These are phyloP conservation scores for Corymbia calophylla DNA, from an alignment of 441 rosid species.

Conservation along the genomic window DNA sequence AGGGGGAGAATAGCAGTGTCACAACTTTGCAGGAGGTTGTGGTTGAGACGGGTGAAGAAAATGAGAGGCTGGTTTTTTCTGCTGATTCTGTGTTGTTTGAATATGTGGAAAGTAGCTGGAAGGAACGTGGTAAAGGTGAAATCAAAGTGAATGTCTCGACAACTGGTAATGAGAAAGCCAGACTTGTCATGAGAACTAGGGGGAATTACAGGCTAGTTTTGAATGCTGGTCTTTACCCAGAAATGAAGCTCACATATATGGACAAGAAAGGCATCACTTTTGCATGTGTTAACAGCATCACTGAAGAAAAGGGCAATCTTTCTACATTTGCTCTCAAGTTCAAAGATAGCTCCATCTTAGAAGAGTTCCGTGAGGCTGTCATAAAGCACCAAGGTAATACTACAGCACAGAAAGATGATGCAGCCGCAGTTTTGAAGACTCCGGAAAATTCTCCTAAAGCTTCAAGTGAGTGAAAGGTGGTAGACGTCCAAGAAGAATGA, in stretches of 20 bases:
- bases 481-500: background rate
- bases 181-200: constrained; percentile 79
- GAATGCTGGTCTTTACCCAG: constrained; percentile 83
- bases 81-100: constrained; percentile 82
- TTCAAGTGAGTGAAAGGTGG: constrained; percentile 31
- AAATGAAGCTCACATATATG: constrained; percentile 88
- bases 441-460: constrained; percentile 81
- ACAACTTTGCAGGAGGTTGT: constrained; percentile 72
- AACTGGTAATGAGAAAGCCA: constrained; percentile 40
- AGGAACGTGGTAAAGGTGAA: constrained; percentile 96
- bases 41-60: constrained; percentile 92
- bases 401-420: constrained; percentile 39
- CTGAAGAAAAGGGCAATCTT: constrained; percentile 56
- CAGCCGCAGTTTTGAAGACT: constrained; percentile 44
- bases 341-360: constrained; percentile 54
- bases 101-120: constrained; percentile 66
- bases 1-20: constrained; percentile 42
- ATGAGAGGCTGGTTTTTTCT: constrained; percentile 56
- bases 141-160: constrained; percentile 70
- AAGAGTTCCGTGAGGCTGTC: constrained; percentile 55
- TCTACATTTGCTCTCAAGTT: constrained; percentile 83
- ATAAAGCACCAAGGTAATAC: background rate
- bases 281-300: constrained; percentile 65
- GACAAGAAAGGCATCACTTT: constrained; percentile 85
- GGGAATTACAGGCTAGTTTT: constrained; percentile 82